phyloP scores from a whole-genome alignment of 2,329 filamentous ascomycete genomes.

The Penicillium sp. region DNA sequence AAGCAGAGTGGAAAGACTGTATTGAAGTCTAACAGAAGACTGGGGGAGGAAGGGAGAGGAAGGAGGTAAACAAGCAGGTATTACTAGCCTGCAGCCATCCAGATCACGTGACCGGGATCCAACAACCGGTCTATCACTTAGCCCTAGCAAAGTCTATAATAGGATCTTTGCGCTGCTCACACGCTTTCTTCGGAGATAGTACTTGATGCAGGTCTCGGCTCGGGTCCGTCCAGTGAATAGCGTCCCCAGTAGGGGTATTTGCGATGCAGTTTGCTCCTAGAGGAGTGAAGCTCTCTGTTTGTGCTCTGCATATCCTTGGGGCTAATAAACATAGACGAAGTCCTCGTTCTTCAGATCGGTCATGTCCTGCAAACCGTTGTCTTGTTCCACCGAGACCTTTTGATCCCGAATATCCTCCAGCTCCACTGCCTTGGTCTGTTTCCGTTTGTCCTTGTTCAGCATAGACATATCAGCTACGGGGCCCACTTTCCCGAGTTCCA shows the following conservation, averaged over 20 bases:
- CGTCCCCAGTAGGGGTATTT: no score
- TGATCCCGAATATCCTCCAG: conserved; percentile 11
- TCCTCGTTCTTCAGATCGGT: conserved; percentile 11
- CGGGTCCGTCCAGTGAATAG: no score
- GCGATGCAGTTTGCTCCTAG: no score
- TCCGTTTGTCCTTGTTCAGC: conserved; percentile 19
- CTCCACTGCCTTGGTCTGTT: conserved; percentile 6
- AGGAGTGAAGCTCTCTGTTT: no score
- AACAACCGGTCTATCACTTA: conserved; percentile 4
- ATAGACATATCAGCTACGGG: conserved; percentile 28
- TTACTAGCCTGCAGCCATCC: no score
- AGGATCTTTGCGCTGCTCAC: not conserved
- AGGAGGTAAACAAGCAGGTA: no score
- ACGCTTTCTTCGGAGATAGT: not conserved
- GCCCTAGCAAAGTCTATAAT: conserved; percentile 4
- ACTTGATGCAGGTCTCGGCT: no score
- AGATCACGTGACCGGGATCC: no score
- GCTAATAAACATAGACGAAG: conserved; percentile 11
- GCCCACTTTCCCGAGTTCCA: conserved; percentile 26
- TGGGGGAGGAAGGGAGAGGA: no score
- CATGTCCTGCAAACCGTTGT: conserved; percentile 9
- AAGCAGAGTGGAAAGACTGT: no score
- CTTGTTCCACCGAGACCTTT: conserved; percentile 1
- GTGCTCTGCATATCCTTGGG: not conserved
- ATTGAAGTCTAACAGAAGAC: no score